Evolutionary conservation across 73 alveolate genomes (phyloP).

Genomic region (Uronychia setigera): DNA sequence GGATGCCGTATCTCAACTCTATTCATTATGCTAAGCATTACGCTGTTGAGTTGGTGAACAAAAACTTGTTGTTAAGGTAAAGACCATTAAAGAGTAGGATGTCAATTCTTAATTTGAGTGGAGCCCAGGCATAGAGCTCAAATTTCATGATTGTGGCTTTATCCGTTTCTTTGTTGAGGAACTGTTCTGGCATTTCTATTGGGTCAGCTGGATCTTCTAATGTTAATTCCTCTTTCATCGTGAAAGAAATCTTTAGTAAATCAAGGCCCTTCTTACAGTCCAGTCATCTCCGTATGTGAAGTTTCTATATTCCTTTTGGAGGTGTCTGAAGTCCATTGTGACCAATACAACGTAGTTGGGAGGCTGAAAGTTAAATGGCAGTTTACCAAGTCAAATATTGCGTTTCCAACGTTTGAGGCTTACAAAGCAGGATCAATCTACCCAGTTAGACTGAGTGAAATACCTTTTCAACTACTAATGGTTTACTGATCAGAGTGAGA

Average conservation of each 20-base stretch:
- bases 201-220: slow-evolving; percentile 55
- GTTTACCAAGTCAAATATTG: slow-evolving; percentile 65
- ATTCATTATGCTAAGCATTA: not conserved
- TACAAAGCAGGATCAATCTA: not conserved
- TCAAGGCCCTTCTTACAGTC: slow-evolving; percentile 4
- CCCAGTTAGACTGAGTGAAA: not conserved
- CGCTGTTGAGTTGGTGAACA: slow-evolving; percentile 74
- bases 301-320: slow-evolving; percentile 39
- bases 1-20: slow-evolving; percentile 76
- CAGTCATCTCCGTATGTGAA: slow-evolving; percentile 83
- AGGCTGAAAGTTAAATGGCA: too few relatives aligned
- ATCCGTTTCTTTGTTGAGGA: slow-evolving; percentile 51
- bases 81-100: slow-evolving; percentile 80
- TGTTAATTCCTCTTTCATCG: slow-evolving; percentile 41
- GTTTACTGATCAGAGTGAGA: slow-evolving; percentile 10
- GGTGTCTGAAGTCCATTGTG: slow-evolving; percentile 80
- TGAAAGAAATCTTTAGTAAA: slow-evolving; percentile 56
- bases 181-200: slow-evolving; percentile 82
- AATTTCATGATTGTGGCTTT: slow-evolving; percentile 72
- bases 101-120: slow-evolving; percentile 60
- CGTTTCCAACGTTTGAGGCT: slow-evolving; percentile 43
- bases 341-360: slow-evolving; percentile 75
- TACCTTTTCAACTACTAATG: not conserved
- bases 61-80: slow-evolving; percentile 58
- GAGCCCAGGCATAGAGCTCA: slow-evolving; percentile 65